A percentile compares a stretch with the other conserved stretches of the same genome.
phyloP scores from a whole-genome alignment of 2,329 filamentous ascomycete species.

The Xylaria digitata region DNA sequence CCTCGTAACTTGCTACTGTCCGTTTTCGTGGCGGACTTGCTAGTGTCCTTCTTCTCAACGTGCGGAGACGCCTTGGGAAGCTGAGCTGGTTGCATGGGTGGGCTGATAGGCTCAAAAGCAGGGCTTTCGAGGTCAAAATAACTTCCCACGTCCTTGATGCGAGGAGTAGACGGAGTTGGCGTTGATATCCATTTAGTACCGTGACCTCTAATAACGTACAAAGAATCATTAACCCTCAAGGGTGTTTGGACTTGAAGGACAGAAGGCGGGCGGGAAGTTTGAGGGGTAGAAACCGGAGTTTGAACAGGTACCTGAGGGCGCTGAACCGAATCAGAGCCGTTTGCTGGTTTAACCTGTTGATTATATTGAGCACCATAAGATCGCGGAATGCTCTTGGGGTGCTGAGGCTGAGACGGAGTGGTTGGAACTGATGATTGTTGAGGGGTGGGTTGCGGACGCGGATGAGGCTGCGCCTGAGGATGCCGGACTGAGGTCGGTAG shows the following conservation, averaged over 20 bases:
- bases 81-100: slow-evolving; percentile 56
- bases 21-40: slow-evolving; percentile 47
- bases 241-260: slow-evolving; percentile 44
- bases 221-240: slow-evolving; percentile 34
- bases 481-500: slow-evolving; percentile 38
- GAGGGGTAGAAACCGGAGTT: slow-evolving; percentile 41
- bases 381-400: slow-evolving; percentile 36
- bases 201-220: slow-evolving; percentile 51
- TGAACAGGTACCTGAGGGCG: slow-evolving; percentile 41
- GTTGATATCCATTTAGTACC: slow-evolving; percentile 70
- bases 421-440: slow-evolving; percentile 41
- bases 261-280: slow-evolving; percentile 37
- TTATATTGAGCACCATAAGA: slow-evolving; percentile 47
- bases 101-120: slow-evolving; percentile 69
- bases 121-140: slow-evolving; percentile 62
- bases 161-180: slow-evolving; percentile 69
- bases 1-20: slow-evolving; percentile 45
- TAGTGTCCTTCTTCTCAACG: slow-evolving; percentile 51
- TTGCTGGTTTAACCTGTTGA: slow-evolving; percentile 42
- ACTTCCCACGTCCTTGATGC: slow-evolving; percentile 46
- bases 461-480: slow-evolving; percentile 35
- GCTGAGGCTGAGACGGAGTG: slow-evolving; percentile 43
- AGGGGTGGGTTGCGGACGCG: slow-evolving; percentile 20
- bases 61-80: slow-evolving; percentile 51
- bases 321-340: slow-evolving; percentile 36